phyloP scores from a whole-genome alignment of 345 rosid genomes.

The Turritis glabra region DNA sequence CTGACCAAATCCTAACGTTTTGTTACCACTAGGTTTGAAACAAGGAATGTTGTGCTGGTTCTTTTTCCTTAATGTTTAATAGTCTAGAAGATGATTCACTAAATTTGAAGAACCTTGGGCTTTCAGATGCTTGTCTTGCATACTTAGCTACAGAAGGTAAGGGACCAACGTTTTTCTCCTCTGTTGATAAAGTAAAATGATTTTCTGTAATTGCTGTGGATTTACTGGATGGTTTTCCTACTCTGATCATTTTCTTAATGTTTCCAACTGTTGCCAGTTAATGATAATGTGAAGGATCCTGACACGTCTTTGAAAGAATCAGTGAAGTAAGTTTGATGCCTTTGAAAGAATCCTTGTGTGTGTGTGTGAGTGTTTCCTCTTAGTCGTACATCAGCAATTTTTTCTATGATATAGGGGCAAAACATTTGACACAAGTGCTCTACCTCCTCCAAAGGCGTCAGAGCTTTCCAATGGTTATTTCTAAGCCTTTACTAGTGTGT shows the following conservation, averaged over 20 bases:
- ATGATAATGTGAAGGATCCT: slow-evolving; percentile 38
- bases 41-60: not conserved
- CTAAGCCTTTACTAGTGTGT: slow-evolving; percentile 6
- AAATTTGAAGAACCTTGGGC: slow-evolving; percentile 73
- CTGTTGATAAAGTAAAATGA: not conserved
- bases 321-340: slow-evolving; percentile 46
- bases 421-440: slow-evolving; percentile 27
- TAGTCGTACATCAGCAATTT: not conserved
- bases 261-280: slow-evolving; percentile 34
- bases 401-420: slow-evolving; percentile 42
- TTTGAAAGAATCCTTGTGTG: not conserved
- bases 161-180: not conserved
- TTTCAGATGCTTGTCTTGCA: slow-evolving; percentile 84
- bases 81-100: slow-evolving; percentile 73
- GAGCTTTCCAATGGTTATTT: slow-evolving; percentile 46
- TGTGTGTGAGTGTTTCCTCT: too few species aligned
- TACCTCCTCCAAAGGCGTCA: slow-evolving; percentile 23
- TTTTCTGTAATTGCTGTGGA: not conserved
- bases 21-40: not conserved
- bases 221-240: not conserved
- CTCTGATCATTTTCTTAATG: slow-evolving; percentile 2
- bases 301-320: slow-evolving; percentile 37
- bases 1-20: not conserved
- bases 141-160: slow-evolving; percentile 64
- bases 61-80: slow-evolving; percentile 38